Evolutionary conservation across 106 monocot genomes (phyloP).

Genomic region (Platanthera guangdongensis): DNA sequence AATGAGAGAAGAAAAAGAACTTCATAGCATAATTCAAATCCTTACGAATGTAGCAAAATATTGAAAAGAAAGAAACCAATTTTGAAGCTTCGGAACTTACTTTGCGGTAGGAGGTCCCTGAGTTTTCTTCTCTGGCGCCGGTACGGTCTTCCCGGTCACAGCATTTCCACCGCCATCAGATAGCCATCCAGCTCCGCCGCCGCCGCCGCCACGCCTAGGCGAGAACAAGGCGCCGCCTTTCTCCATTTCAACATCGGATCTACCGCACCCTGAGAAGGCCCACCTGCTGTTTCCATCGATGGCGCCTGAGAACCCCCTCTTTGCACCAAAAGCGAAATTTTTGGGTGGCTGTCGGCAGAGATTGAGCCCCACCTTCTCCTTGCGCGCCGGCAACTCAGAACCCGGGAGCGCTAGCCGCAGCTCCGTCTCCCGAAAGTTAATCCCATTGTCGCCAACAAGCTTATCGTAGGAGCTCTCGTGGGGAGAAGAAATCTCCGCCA

Average conservation of each 20-base stretch:
- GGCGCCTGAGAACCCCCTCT: constrained; percentile 21
- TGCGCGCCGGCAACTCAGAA: constrained; percentile 14
- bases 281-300: constrained; percentile 14
- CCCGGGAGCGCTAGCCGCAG: constrained; percentile 33
- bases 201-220: constrained; percentile 5
- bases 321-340: constrained; percentile 15
- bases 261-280: background rate
- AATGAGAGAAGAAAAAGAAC: constrained; percentile 11
- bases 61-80: background rate
- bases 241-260: constrained; percentile 13
- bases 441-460: background rate
- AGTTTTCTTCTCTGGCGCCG: constrained; percentile 1
- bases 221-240: constrained; percentile 29
- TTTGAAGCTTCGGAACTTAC: constrained; percentile 19
- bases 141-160: constrained; percentile 11
- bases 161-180: background rate
- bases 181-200: background rate
- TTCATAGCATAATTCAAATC: background rate
- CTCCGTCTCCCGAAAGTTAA: constrained; percentile 20
- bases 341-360: constrained; percentile 6
- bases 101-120: constrained; percentile 40
- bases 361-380: background rate
- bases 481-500: constrained; percentile 8
- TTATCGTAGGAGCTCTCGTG: background rate
- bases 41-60: background rate